Evolutionary conservation across 164 flowering plant genomes (phyloP), one percentile per base, ranked within the genome.

Genomic region (Aristolochia contorta): DNA sequence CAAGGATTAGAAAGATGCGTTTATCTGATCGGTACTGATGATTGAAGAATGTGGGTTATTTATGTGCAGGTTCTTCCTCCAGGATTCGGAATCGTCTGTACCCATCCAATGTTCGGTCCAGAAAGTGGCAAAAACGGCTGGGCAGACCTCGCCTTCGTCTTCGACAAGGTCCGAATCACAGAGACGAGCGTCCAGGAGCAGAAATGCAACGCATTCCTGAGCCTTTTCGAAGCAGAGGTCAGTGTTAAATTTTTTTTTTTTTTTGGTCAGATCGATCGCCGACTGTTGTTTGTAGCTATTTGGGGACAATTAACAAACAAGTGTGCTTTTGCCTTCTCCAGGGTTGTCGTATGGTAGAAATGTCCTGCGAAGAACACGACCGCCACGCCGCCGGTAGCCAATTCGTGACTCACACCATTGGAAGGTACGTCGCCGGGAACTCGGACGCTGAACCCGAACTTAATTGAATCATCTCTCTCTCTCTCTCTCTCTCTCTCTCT

Each of bases 291-390:
- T n/a, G 19, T 53, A 53, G 14, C 0, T 13, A 27, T 47, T 19
- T 21, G 20, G 27, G 50, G 37, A 27, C 14, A 23, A 47, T 45
- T 21, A 27, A 49, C 18, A 0, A 0, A 22, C 16, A 15, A 18
- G 23, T 2, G 6, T 41, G 15, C 1, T 22, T 13, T 32, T 15
- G 19, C 13, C 3, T 21, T 48, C 51, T 56, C 47, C 56, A 75
- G 78, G 78, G 78, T 9, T 75, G 78, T 46, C 58, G 71, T 49
- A 75, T 75, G 78, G 78, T 75, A 55, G 78, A 75, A 59, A 75
- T 75, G 78, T 65, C 75, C 16, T 75, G 78, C 49, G 78, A 75
- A 57, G 78, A 75, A 53, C 75, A 75, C 22, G 78, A 75, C 58
- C 67, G 78, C 24, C 75, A 75, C 18, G 78, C 78, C 6, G 78